A percentile compares a stretch with the other conserved stretches of the same genome.
phyloP scores from a whole-genome alignment of 140 eudicot species.

The Stevia rebaudiana region DNA sequence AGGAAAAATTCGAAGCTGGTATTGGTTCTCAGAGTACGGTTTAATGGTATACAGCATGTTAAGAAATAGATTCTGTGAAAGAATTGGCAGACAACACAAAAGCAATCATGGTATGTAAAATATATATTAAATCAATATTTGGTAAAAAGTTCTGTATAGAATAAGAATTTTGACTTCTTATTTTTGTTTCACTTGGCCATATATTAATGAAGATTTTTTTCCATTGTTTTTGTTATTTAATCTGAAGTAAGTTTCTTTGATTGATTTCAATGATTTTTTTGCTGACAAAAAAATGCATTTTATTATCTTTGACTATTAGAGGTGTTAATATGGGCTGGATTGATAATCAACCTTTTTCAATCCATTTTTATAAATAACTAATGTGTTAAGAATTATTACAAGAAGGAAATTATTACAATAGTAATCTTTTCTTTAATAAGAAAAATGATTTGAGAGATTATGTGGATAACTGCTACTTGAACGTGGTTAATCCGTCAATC shows the following conservation, averaged over 20 bases:
- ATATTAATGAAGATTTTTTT: not conserved
- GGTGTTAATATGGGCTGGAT: not conserved
- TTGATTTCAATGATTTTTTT: not conserved
- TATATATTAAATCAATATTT: too few species aligned
- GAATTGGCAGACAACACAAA: conserved; percentile 93
- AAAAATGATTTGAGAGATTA: too few species aligned
- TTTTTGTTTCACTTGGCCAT: too few species aligned
- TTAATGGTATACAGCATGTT: conserved; percentile 88
- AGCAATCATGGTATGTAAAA: conserved; percentile 98
- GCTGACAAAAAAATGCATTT: not conserved
- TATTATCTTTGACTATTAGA: not conserved
- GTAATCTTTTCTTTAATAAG: not conserved
- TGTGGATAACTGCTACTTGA: not conserved
- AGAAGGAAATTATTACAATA: not conserved
- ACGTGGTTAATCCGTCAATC: not conserved
- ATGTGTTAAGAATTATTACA: not conserved
- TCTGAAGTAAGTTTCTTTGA: conserved; percentile 3
- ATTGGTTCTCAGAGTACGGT: conserved; percentile 84
- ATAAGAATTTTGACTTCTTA: too few species aligned
- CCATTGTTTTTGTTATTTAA: not conserved
- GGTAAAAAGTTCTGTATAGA: not conserved
- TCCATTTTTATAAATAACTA: not conserved
- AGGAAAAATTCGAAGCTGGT: conserved; percentile 94
- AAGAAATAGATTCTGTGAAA: conserved; percentile 77
- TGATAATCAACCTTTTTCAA: not conserved